Conservation (phyloP, 2,329 filamentous ascomycete genomes). For the Thelonectria olida region DNA sequence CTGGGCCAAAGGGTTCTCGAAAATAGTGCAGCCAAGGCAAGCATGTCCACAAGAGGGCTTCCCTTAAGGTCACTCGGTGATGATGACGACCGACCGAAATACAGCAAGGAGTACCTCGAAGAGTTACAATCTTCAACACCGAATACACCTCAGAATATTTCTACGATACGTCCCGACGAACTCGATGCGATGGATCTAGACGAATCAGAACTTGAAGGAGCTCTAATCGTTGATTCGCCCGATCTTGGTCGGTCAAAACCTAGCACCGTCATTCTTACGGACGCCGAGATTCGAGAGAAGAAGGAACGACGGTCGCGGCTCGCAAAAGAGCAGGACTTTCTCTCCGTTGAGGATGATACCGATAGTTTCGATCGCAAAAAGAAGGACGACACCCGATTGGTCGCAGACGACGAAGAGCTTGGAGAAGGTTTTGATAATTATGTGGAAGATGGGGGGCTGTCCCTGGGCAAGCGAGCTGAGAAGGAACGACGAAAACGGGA, state of each 20-base stretch:
- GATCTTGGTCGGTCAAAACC: constrained; percentile 42
- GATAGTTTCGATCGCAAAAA: constrained; percentile 58
- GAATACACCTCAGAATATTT: constrained; percentile 76
- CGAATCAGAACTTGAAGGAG: constrained; percentile 69
- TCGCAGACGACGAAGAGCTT: constrained; percentile 89
- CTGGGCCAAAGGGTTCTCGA: constrained; percentile 73
- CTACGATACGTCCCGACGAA: constrained; percentile 53
- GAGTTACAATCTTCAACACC: constrained; percentile 89
- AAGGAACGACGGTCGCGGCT: constrained; percentile 88
- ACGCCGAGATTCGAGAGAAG: constrained; percentile 88
- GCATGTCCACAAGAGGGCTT: constrained; percentile 56
- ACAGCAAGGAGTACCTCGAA: constrained; percentile 86
- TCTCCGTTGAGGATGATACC: constrained; percentile 71
- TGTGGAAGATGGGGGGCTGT: constrained; percentile 83
- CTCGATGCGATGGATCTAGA: constrained; percentile 66
- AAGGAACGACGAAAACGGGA: constrained; percentile 72
- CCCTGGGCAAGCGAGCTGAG: constrained; percentile 82
- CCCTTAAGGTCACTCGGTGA: constrained; percentile 65
- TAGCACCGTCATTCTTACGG: constrained; percentile 73
- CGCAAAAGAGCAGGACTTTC: constrained; percentile 73
- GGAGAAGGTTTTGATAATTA: constrained; percentile 94
- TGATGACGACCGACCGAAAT: constrained; percentile 78
- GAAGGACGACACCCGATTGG: constrained; percentile 76
- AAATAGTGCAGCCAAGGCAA: constrained; percentile 70
- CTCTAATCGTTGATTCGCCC: constrained; percentile 67